Evolutionary conservation across 2,329 filamentous ascomycete species (phyloP), one percentile per base, ranked within the genome.

Genomic region (Penicillium sp.): DNA sequence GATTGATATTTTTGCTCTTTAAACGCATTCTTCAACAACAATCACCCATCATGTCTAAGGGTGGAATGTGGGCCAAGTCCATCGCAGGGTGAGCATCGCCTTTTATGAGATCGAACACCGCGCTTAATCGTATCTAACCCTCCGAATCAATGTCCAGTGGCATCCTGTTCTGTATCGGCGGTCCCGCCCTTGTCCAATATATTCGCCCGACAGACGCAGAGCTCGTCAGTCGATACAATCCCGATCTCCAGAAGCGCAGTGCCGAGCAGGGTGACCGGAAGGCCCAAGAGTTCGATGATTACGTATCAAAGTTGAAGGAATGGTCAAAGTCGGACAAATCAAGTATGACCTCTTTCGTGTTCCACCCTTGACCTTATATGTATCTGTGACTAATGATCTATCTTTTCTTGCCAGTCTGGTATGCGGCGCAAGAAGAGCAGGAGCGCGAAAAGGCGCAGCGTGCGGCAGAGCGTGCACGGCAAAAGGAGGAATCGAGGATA

Each of bases 261-360:
- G 74, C 95, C n/a, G 90, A 90, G 68, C 81, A 84, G 49, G 81
- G 89, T 13, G 77, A 85, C 49, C 82, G 86, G 66, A 80, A 81
- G 51, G 82, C 93, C 64, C 79, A 90, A 69, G 90, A 96, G 50
- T 95, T 95, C 60, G 87, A 96, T 64, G 80, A 90, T 47, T 97
- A 95, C 63, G 86, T 96, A 27, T 79, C 65, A 42, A 83, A 84
- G 60, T 71, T 98, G 65, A 96, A 95, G 76, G 82, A 91, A 60
- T 88, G 90, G 67, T 87, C 88, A 26, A 94, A 90, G 73, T 93
- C 86, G 11, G 85, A 95, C 65, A 95, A 91, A 73, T 88, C 88
- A 38, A 95, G 90, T 95, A 77, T 52, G 66, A 18, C 2, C 18
- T 18, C 18, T 18, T 18, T 1, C 18, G 18, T 18, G 18, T 18